A percentile compares a stretch with the other conserved stretches of the same genome.
Conservation (phyloP, 2,329 filamentous ascomycete genomes). For the Fusarium nurragi region DNA sequence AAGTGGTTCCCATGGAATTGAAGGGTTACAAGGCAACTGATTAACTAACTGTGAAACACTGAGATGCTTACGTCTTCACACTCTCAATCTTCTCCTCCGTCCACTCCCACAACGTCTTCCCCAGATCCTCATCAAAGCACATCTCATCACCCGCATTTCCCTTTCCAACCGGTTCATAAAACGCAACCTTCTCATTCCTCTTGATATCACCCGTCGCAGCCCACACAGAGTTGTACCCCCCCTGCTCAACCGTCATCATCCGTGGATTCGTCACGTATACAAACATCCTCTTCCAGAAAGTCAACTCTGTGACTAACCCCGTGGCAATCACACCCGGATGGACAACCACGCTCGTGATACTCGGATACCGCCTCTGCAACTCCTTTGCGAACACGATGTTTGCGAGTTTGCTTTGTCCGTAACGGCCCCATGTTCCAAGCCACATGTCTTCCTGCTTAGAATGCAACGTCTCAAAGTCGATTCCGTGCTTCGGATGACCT, state of each 20-base stretch:
- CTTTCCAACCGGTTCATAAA: constrained; percentile 46
- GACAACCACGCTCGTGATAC: constrained; percentile 55
- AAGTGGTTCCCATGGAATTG: constrained; percentile 29
- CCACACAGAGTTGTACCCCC: constrained; percentile 47
- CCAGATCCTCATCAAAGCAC: constrained; percentile 45
- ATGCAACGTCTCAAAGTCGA: constrained; percentile 44
- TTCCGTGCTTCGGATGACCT: constrained; percentile 42
- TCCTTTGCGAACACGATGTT: constrained; percentile 59
- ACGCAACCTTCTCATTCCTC: constrained; percentile 25
- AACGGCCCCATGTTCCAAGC: constrained; percentile 55
- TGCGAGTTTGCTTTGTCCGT: constrained; percentile 61
- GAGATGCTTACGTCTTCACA: neutral
- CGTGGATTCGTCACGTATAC: constrained; percentile 38
- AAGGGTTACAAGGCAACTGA: constrained; percentile 30
- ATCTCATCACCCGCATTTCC: constrained; percentile 31
- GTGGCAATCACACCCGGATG: constrained; percentile 58
- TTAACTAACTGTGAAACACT: neutral
- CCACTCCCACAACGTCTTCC: constrained; percentile 52
- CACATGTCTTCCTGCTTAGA: constrained; percentile 42
- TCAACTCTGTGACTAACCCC: constrained; percentile 38
- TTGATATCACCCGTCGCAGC: constrained; percentile 42
- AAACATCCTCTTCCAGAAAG: constrained; percentile 39
- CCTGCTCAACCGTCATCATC: constrained; percentile 44
- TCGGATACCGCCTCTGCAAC: constrained; percentile 55
- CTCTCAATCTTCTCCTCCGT: constrained; percentile 40